phyloP scores from a whole-genome alignment of 139 green algal genomes.

The Pseudopediastrum boryanum region DNA sequence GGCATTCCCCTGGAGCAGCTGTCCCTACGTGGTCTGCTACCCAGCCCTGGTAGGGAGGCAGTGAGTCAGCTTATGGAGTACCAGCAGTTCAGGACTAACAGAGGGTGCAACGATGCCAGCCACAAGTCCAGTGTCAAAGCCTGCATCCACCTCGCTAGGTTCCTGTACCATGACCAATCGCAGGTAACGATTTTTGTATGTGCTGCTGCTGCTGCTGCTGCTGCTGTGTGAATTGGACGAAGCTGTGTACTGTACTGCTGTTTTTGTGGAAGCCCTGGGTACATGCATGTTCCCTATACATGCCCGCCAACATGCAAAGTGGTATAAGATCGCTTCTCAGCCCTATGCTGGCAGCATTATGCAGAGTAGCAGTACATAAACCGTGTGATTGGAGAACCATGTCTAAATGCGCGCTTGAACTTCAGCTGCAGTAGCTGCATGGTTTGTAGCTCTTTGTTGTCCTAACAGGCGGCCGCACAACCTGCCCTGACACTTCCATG shows the following conservation, averaged over 20 bases:
- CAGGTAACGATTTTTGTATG: background rate
- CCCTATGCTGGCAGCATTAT: background rate
- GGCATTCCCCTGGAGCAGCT: constrained; percentile 50
- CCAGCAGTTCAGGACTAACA: constrained; percentile 48
- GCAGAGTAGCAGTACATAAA: background rate
- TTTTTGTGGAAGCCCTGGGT: too few relatives aligned
- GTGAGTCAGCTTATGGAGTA: constrained; percentile 61
- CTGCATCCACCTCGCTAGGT: constrained; percentile 51
- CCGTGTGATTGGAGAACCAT: too few relatives aligned
- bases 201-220: background rate
- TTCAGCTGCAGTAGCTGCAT: too few relatives aligned
- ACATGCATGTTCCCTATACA: too few relatives aligned
- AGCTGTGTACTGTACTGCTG: too few relatives aligned
- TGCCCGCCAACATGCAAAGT: too few relatives aligned
- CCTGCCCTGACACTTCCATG: too few relatives aligned
- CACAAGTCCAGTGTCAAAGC: background rate
- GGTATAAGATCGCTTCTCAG: too few relatives aligned
- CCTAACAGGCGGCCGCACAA: too few relatives aligned
- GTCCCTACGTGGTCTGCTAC: constrained; percentile 42
- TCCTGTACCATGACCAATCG: constrained; percentile 58
- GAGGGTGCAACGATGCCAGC: background rate
- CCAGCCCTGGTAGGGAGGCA: constrained; percentile 30
- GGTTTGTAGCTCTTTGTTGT: too few relatives aligned
- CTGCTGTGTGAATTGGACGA: background rate
- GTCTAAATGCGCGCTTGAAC: too few relatives aligned